Base-by-base conservation (phyloP, 2,329 filamentous ascomycete species). In the Penicillium sp. region DNA sequence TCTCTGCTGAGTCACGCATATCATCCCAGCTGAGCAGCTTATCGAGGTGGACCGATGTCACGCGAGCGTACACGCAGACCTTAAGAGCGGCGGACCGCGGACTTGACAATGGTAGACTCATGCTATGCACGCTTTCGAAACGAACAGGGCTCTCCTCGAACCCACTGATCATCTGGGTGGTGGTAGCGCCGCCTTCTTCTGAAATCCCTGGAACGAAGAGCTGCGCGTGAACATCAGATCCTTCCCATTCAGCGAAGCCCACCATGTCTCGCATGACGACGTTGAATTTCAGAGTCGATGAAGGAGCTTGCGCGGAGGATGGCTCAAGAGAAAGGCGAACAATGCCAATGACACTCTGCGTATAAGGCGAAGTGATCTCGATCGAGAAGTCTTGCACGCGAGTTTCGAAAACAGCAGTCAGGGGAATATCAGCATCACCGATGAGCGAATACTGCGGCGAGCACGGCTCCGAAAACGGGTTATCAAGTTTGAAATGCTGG, bases 1-100 rank as follows among this genome's bases (percentile, higher is more conserved):
- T 77, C 50, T 82, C 81, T 2, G 82, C 82, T 24, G 84, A 82
- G 75, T 99, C 94, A 59, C 94, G 88, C 88, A 99, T 97, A 69
- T 98, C 95, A 73, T 99, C 95, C 95, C 95, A 99, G 78, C 95
- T 99, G 13, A 97, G 85, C 52, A 99, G 83, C 79, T 96, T 98
- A 75, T 99, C 95, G 22, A 99, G 84, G 77, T 99, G 95, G 88
- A 97, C 97, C 0, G 88, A 81, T 1, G 92, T 95, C 37, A 96
- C 91, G 70, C 89, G 89, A 18, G 95, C 93, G 73, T 96, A 98
- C 60, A 99, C 90, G 50, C 92, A 92, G 9, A 96, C 90, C 55
- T 95, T 87, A 55, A 99, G 78, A 24, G 87, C 89, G 1, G 92
- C 87, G 49, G 89, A 88, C 22, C 85, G 85, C 1, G 92, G 86